phyloP scores from a whole-genome alignment of 176 grass and related monocot genomes.

The Juncus effusus region DNA sequence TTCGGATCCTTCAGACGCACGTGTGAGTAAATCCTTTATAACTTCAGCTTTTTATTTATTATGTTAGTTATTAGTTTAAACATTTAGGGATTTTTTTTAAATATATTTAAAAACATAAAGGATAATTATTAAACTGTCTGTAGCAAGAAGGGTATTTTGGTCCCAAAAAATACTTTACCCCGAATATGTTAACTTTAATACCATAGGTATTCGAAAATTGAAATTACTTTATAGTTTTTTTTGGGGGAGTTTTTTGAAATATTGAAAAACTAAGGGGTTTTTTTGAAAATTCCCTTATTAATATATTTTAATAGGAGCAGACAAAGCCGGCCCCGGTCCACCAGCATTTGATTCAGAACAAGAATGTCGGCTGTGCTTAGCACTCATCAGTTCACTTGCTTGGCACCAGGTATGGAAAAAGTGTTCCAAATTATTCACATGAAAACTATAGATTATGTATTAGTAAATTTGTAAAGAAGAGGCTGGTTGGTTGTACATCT shows the following conservation, averaged over 20 bases:
- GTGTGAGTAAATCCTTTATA: conserved; percentile 47
- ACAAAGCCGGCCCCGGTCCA: conserved; percentile 90
- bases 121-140: too few species aligned
- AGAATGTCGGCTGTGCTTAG: conserved; percentile 98
- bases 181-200: too few species aligned
- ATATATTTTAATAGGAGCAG: conserved; percentile 46
- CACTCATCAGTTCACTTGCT: conserved; percentile 98
- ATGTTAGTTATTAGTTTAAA: conserved; percentile 8
- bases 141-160: too few species aligned
- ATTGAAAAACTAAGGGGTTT: background rate
- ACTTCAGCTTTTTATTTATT: background rate
- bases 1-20: conserved; percentile 83
- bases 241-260: too few species aligned
- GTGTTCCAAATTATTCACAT: conserved; percentile 1
- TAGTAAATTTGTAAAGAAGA: background rate
- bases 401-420: conserved; percentile 74
- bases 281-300: conserved; percentile 2
- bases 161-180: too few species aligned
- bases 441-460: conserved; percentile 10
- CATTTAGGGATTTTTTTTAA: too few species aligned
- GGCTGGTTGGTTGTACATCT: too few species aligned
- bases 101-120: too few species aligned
- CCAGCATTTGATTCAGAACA: conserved; percentile 99
- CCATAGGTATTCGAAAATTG: too few species aligned
- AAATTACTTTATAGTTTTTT: too few species aligned